phyloP scores from a whole-genome alignment of 768 basidiomycete genomes.

The Collybia mongolica region DNA sequence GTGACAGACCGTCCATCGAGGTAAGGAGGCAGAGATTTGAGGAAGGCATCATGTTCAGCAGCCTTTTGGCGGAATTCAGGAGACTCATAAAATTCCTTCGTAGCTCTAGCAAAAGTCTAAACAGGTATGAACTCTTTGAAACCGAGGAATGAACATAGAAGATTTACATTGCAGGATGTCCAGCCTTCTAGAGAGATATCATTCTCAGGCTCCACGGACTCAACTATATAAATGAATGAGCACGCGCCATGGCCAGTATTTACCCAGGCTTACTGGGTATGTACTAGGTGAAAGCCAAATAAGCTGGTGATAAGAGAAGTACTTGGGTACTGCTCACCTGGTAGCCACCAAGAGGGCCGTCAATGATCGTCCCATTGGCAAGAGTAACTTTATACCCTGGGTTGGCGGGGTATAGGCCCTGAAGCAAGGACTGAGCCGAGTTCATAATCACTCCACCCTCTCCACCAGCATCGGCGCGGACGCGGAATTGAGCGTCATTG shows the following conservation, averaged over 20 bases:
- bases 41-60: slow-evolving; percentile 44
- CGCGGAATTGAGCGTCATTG: slow-evolving; percentile 35
- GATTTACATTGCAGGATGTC: slow-evolving; percentile 51
- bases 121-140: neutral
- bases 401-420: slow-evolving; percentile 64
- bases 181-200: slow-evolving; percentile 71
- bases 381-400: slow-evolving; percentile 48
- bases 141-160: neutral
- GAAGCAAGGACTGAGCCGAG: slow-evolving; percentile 63
- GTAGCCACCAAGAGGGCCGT: slow-evolving; percentile 64
- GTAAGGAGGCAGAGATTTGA: slow-evolving; percentile 46
- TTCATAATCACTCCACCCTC: slow-evolving; percentile 68
- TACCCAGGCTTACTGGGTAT: slow-evolving; percentile 32
- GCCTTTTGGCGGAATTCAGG: slow-evolving; percentile 43
- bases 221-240: slow-evolving; percentile 34
- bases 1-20: slow-evolving; percentile 53
- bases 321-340: slow-evolving; percentile 30
- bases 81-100: slow-evolving; percentile 55
- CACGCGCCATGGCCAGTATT: neutral
- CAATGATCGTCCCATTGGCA: slow-evolving; percentile 61
- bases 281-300: slow-evolving; percentile 16
- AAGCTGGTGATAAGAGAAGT: neutral
- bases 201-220: slow-evolving; percentile 60
- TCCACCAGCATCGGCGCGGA: slow-evolving; percentile 67
- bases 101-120: slow-evolving; percentile 48